phyloP scores from a whole-genome alignment of 2,329 filamentous ascomycete genomes.

The Apiospora malaysiana region DNA sequence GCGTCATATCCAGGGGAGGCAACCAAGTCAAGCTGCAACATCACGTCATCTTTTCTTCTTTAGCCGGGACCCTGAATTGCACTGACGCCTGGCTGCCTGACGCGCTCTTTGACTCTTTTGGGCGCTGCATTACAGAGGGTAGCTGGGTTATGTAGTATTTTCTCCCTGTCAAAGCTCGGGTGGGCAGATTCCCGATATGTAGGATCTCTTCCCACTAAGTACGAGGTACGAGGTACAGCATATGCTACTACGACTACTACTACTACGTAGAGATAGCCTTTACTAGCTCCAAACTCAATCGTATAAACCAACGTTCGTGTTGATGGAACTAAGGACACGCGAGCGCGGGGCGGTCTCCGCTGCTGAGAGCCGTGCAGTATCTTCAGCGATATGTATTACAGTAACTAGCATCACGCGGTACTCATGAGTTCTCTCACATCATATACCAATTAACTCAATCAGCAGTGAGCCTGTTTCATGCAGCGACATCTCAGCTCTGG shows the following conservation, averaged over 20 bases:
- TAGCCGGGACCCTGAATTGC: conserved; percentile 9
- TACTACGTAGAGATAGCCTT: too few relatives aligned
- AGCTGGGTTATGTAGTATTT: not conserved
- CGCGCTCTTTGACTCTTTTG: not conserved
- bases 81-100: not conserved
- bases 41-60: conserved; percentile 4
- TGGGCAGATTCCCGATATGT: not conserved
- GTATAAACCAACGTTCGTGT: conserved; percentile 4
- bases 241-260: too few relatives aligned
- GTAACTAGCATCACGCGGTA: not conserved
- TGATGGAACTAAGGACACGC: not conserved
- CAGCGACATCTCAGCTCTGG: not conserved
- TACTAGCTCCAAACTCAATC: conserved; percentile 11
- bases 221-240: too few relatives aligned
- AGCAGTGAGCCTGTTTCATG: too few relatives aligned
- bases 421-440: not conserved
- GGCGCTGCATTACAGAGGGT: too few relatives aligned
- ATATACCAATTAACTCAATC: not conserved
- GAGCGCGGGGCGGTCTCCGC: not conserved
- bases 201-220: not conserved
- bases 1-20: not conserved
- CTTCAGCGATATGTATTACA: not conserved
- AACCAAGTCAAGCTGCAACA: not conserved
- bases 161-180: conserved; percentile 11
- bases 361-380: not conserved